Evolutionary conservation across 2,329 filamentous ascomycete species (phyloP).

Genomic region (Pyricularia sp.): DNA sequence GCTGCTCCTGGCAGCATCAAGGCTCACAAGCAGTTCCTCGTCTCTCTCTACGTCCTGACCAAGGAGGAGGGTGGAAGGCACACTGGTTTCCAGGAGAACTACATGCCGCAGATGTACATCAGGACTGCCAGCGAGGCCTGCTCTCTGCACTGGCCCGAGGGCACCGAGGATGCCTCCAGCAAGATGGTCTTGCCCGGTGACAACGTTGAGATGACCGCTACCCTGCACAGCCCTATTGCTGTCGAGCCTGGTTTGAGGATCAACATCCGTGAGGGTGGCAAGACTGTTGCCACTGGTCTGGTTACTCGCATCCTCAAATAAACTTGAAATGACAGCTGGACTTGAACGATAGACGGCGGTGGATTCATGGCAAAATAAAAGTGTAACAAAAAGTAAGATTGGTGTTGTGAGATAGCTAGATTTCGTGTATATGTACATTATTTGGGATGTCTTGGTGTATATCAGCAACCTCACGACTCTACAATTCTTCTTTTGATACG

Average conservation of each 20-base stretch:
- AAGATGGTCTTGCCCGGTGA: conserved; percentile 97
- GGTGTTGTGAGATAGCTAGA: conserved; percentile 1
- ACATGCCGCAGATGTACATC: conserved; percentile 93
- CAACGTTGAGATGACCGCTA: conserved; percentile 95
- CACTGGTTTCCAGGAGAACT: conserved; percentile 92
- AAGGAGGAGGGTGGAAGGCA: conserved; percentile 98
- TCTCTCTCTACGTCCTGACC: conserved; percentile 91
- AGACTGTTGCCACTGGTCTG: conserved; percentile 77
- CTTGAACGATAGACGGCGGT: neutral
- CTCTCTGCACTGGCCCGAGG: conserved; percentile 78
- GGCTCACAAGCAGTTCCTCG: conserved; percentile 83
- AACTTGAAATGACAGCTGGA: conserved; percentile 10
- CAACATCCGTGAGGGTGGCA: conserved; percentile 95
- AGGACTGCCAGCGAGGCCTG: conserved; percentile 80
- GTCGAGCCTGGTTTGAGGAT: conserved; percentile 90
- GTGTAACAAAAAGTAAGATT: neutral
- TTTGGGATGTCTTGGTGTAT: neutral
- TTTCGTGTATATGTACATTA: neutral
- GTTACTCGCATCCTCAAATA: conserved; percentile 63
- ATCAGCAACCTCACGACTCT: neutral
- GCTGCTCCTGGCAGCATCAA: conserved; percentile 74
- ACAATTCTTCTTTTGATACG: neutral
- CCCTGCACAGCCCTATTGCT: conserved; percentile 76
- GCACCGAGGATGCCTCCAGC: conserved; percentile 57
- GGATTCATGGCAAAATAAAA: neutral